Base-by-base conservation (phyloP, 768 basidiomycete genomes). In the Suillus brevipes region DNA sequence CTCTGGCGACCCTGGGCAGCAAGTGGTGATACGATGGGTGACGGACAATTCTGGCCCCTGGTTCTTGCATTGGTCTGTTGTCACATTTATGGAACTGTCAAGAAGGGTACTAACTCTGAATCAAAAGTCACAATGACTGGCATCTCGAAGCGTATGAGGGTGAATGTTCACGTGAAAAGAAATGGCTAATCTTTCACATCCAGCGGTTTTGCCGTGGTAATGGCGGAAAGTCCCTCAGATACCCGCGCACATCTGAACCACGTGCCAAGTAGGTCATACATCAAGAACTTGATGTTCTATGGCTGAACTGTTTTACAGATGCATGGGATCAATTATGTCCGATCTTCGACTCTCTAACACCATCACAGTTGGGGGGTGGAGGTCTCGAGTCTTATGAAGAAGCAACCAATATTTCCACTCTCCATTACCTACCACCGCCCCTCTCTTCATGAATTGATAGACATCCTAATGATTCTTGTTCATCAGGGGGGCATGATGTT, bases 21-120 rank as follows among this genome's bases (percentile, higher is more conserved):
- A 79, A 37, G 81, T 84, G 31, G 84, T 83, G 14, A 80, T 90
- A 59, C 81, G 87, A 42, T 89, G 87, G 77, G 71, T 73, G 25
- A 85, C 89, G 1, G 86, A 90, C 73, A 90, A 89, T 75, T 79
- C 87, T 23, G 87, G 87, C 18, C 83, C 84, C 28, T 87, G 86
- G 82, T 75, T 74, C 64, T 65, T 72, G 49, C 70, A 73, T 60
- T 71, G 74, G 68, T 68, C 56, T 49, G 69, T 20, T 8, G 28
- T 20, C 52, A 7, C 42, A 13, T 23, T n/a, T 16, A 31, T 37
- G 3, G 16, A 25, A 10, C 20, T 47, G 1, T 28, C 31, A 12
- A 34, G 40, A 14, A 31, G 43, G 13, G 10, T 31, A 16, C 18
- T 71, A 13, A 20, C 36, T 34, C 43, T 52, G n/a, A n/a, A 28